Conservation (phyloP, 768 basidiomycete genomes). For the Aureoboletus auriporus region DNA sequence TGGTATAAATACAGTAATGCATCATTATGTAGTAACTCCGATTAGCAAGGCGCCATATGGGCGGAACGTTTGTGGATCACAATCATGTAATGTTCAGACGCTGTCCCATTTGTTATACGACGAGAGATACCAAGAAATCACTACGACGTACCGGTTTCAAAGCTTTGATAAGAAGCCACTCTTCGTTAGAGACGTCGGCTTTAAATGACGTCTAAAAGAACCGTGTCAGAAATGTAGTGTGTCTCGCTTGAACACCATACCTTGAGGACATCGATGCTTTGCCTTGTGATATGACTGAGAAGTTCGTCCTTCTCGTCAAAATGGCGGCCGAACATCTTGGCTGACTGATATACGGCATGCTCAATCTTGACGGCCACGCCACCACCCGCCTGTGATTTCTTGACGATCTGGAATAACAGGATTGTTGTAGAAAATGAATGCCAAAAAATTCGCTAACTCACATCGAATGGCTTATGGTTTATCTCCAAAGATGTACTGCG, state of each 20-base stretch:
- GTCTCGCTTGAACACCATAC: conserved; percentile 31
- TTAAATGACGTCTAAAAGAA: conserved; percentile 71
- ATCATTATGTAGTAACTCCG: conserved; percentile 18
- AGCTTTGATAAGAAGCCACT: conserved; percentile 89
- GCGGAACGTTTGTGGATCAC: not conserved
- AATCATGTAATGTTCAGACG: conserved; percentile 35
- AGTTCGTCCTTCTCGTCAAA: conserved; percentile 96
- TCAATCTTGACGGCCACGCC: conserved; percentile 99
- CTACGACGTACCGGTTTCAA: conserved; percentile 60
- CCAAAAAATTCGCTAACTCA: conserved; percentile 30
- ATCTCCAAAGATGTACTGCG: conserved; percentile 91
- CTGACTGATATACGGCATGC: conserved; percentile 91
- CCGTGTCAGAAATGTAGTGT: conserved; percentile 5
- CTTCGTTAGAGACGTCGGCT: conserved; percentile 82
- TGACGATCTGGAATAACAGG: conserved; percentile 58
- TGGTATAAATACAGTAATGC: conserved; percentile 30
- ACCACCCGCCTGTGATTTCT: conserved; percentile 90
- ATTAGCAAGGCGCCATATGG: conserved; percentile 5
- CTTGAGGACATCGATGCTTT: conserved; percentile 96
- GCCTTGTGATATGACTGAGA: conserved; percentile 83
- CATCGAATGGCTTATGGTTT: conserved; percentile 88
- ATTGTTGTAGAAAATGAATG: no score
- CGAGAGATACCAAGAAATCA: not conserved
- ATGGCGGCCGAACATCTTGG: conserved; percentile 94
- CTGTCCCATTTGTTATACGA: conserved; percentile 19